phyloP scores from a whole-genome alignment of 1,139 yeast species.

The Protomyces macrosporus region DNA sequence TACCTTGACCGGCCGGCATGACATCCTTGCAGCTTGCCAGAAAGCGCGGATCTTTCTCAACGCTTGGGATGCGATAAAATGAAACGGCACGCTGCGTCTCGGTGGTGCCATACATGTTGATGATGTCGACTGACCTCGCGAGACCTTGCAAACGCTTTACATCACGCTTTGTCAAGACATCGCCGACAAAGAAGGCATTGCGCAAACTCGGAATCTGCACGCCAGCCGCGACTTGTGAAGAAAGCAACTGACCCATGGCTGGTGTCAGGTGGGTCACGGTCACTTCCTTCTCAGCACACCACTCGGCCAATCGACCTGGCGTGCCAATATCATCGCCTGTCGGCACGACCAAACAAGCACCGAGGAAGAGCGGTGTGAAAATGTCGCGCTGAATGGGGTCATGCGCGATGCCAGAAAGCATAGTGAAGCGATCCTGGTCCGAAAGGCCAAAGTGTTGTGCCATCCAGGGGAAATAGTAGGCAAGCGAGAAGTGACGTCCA shows the following conservation, averaged over 20 bases:
- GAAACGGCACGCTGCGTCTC: conserved; percentile 98
- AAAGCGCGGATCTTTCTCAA: conserved; percentile 62
- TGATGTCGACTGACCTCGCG: conserved; percentile 83
- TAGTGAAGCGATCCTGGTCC: conserved; percentile 81
- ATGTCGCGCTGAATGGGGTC: conserved; percentile 99
- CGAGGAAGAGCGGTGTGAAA: conserved; percentile 94
- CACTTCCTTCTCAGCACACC: conserved; percentile 91
- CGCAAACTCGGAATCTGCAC: conserved; percentile 71
- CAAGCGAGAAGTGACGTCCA: conserved; percentile 93
- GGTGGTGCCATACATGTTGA: conserved; percentile 98
- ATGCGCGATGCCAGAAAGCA: conserved; percentile 98
- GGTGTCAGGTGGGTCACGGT: conserved; percentile 97
- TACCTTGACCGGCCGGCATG: conserved; percentile 98
- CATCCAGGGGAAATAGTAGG: conserved; percentile 99
- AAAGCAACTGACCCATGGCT: conserved; percentile 95
- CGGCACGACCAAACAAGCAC: conserved; percentile 88
- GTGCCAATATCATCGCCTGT: conserved; percentile 97
- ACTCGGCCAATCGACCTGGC: conserved; percentile 92
- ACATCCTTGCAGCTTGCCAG: conserved; percentile 83
- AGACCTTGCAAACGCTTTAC: conserved; percentile 85
- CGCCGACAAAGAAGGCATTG: conserved; percentile 98
- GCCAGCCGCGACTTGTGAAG: conserved; percentile 85
- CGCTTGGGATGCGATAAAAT: conserved; percentile 77
- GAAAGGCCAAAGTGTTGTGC: conserved; percentile 71
- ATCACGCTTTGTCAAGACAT: conserved; percentile 92